These are phyloP conservation scores for Fraxinus latifolia DNA, from an alignment of 305 asterid species.

Conservation along the genomic window DNA sequence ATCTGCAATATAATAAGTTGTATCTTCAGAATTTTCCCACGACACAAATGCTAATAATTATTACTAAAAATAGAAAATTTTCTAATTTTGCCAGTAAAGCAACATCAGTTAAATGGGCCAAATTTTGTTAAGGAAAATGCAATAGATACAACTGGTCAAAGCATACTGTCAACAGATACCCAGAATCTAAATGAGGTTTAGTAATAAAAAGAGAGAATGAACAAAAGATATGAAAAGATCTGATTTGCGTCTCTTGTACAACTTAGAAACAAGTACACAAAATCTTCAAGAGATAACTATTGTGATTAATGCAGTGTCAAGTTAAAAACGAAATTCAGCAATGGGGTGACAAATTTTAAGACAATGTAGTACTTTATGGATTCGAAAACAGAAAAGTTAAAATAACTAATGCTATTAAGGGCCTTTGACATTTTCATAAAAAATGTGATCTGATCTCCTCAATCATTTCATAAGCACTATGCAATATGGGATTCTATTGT, in stretches of 20 bases:
- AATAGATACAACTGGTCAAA: neutral
- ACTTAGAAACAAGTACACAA: neutral
- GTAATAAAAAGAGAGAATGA: neutral
- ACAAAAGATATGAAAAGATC: neutral
- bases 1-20: constrained; percentile 42
- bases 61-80: neutral
- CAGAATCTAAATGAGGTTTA: neutral
- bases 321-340: neutral
- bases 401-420: neutral
- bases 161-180: neutral
- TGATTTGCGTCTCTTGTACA: neutral
- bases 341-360: neutral
- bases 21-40: neutral
- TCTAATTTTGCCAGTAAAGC: neutral
- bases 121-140: neutral
- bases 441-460: neutral
- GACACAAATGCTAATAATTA: neutral
- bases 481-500: neutral
- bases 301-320: neutral
- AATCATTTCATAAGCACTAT: neutral
- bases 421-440: neutral
- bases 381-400: neutral
- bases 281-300: neutral
- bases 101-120: neutral
- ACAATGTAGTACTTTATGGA: neutral